Conservation (phyloP, 768 basidiomycete genomes). For the Lentinula edodes region DNA sequence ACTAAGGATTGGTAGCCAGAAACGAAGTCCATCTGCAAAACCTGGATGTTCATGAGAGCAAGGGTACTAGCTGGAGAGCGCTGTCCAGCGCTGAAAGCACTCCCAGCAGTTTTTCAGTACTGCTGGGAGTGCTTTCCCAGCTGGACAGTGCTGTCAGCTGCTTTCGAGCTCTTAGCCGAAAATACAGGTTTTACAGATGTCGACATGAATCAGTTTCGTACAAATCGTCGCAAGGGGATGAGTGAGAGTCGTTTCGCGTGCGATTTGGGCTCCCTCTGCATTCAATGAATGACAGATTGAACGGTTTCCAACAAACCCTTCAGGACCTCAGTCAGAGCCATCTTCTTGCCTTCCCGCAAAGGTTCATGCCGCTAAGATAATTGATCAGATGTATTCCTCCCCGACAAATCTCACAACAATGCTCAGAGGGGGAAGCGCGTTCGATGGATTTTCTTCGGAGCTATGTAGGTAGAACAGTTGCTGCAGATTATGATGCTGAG, state of each 20-base stretch:
- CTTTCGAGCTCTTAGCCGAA: too few relatives aligned
- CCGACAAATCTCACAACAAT: not conserved
- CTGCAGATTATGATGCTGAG: not conserved
- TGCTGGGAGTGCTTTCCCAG: too few relatives aligned
- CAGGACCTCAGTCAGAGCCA: not conserved
- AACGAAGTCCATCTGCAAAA: too few relatives aligned
- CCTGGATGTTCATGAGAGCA: too few relatives aligned
- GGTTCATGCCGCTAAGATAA: not conserved
- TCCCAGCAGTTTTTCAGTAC: too few relatives aligned
- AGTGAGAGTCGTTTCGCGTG: not conserved
- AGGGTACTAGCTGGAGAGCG: too few relatives aligned
- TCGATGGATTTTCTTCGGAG: not conserved
- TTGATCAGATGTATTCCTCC: not conserved
- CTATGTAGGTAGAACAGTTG: not conserved
- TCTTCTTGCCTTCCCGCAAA: not conserved
- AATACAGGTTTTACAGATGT: too few relatives aligned
- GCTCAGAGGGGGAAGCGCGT: not conserved
- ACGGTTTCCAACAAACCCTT: not conserved
- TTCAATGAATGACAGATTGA: not conserved
- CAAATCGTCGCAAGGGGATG: not conserved
- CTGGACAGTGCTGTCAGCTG: too few relatives aligned
- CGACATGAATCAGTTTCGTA: not conserved
- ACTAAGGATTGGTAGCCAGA: not conserved
- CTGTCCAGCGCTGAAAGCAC: too few relatives aligned
- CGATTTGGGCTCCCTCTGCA: not conserved